Percentiles rank a stretch among this genome's conserved stretches.
Conservation (phyloP, 768 basidiomycete species). For the Collybiopsis luxurians region DNA sequence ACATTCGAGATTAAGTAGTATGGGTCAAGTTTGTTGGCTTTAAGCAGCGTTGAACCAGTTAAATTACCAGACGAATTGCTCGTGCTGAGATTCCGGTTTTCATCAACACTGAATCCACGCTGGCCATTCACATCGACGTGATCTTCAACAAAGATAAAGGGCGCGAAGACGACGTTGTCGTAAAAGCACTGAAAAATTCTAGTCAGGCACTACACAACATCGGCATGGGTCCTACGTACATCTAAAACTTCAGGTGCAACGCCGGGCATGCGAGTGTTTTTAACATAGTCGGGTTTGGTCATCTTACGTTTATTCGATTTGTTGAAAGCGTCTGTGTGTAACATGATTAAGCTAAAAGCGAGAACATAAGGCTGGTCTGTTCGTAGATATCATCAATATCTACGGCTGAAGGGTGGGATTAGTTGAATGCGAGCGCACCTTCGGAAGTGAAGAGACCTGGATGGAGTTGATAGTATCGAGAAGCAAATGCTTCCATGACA, state of each 20-base stretch:
- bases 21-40: constrained; percentile 77
- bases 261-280: constrained; percentile 87
- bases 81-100: constrained; percentile 36
- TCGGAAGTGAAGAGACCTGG: constrained; percentile 73
- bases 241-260: constrained; percentile 81
- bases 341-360: constrained; percentile 97
- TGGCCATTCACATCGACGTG: constrained; percentile 68
- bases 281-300: constrained; percentile 92
- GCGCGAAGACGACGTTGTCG: constrained; percentile 95
- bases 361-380: constrained; percentile 93
- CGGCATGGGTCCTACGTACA: constrained; percentile 41
- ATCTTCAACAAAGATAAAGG: constrained; percentile 96
- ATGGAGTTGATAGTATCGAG: constrained; percentile 81
- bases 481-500: constrained; percentile 93
- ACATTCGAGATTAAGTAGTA: constrained; percentile 89
- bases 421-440: constrained; percentile 59
- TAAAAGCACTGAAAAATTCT: constrained; percentile 70
- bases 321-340: constrained; percentile 98
- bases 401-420: not conserved
- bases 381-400: too few relatives aligned
- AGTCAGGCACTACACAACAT: constrained; percentile 2
- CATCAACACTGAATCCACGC: constrained; percentile 44
- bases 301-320: constrained; percentile 97
- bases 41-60: constrained; percentile 39
- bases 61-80: constrained; percentile 23